A percentile compares a stretch with the other conserved stretches of the same genome.
phyloP scores from a whole-genome alignment of 805 yeast genomes.

The Lipomyces mesembrius region DNA sequence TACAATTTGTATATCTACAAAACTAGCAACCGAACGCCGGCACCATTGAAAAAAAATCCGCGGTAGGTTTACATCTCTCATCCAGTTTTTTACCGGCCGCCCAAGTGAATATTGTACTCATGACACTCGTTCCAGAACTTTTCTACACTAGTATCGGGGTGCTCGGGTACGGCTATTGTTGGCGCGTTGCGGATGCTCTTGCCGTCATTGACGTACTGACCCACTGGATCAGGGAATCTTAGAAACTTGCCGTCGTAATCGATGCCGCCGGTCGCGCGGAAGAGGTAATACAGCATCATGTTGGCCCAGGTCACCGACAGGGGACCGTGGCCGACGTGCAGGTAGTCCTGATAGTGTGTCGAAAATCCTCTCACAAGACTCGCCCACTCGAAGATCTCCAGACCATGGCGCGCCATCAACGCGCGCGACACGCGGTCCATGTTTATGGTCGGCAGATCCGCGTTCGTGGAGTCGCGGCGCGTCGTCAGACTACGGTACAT shows the following conservation, averaged over 20 bases:
- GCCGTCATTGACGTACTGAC: constrained; percentile 21
- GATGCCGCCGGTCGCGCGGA: constrained; percentile 35
- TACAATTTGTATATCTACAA: background rate
- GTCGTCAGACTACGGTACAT: constrained; percentile 32
- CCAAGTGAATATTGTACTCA: constrained; percentile 25
- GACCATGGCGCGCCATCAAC: constrained; percentile 16
- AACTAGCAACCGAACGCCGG: background rate
- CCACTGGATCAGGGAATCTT: constrained; percentile 21
- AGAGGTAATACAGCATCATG: constrained; percentile 29
- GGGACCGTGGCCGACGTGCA: constrained; percentile 26
- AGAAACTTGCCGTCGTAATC: constrained; percentile 18
- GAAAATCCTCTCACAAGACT: constrained; percentile 24
- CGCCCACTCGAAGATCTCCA: constrained; percentile 35
- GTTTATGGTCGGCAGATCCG: constrained; percentile 22
- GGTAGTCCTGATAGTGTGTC: constrained; percentile 26
- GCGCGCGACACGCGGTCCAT: constrained; percentile 33
- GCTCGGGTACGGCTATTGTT: background rate
- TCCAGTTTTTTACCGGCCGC: constrained; percentile 19
- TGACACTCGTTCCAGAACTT: constrained; percentile 31
- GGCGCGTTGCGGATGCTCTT: constrained; percentile 15
- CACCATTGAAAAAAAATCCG: background rate
- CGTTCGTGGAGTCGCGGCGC: constrained; percentile 22
- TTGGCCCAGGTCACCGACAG: constrained; percentile 24
- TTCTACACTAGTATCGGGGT: constrained; percentile 15
- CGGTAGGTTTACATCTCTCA: background rate